Evolutionary conservation across 129 eudicot genomes (phyloP), one percentile per base, ranked within the genome.

Genomic region (Chrysanthemum makinoi): DNA sequence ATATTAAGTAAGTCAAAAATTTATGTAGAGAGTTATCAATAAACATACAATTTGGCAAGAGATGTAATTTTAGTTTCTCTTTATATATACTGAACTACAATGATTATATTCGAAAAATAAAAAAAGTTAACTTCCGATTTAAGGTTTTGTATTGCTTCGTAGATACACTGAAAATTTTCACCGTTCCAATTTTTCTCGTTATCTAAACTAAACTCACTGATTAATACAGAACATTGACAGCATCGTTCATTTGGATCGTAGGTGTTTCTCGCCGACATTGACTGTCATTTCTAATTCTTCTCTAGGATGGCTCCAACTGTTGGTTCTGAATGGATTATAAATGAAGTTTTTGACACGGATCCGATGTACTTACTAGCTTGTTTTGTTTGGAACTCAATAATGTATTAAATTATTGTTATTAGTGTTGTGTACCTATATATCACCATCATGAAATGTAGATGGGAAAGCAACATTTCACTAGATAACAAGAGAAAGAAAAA

Each of bases 381-480:
- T 51, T 77, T 71, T 58, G 55, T 24, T 62, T 43, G 65, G 55
- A 69, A n/a, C 28, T 77, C 72, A 77, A 78, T 78, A 71, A 78
- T 71, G 68, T 65, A 18, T 7, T 55, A 55, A 78, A 72, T 78
- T 64, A 78, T 78, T 78, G 68, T 71, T 64, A 77, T 72, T 78
- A 78, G 77, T 78, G 82, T 64, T 78, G 77, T 46, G 58, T 78
- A 48, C 72, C 82, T 77, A 78, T 65, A 78, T 77, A 65, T 77
- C 81, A 54, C 81, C n/a, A 77, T 77, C 81, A 39, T 39, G 63
- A 71, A 72, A 71, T 77, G 48, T 66, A 77, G 77, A 71, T 64
- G 77, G 71, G 81, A 77, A 70, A 71, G 77, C 81, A 77, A 77
- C 81, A 63, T 46, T 63, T 28, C 72, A 77, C 72, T 70, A 71